Percentiles rank a stretch among this genome's conserved stretches.
phyloP scores from a whole-genome alignment of 441 rosid species.

The Populus tomentosa region DNA sequence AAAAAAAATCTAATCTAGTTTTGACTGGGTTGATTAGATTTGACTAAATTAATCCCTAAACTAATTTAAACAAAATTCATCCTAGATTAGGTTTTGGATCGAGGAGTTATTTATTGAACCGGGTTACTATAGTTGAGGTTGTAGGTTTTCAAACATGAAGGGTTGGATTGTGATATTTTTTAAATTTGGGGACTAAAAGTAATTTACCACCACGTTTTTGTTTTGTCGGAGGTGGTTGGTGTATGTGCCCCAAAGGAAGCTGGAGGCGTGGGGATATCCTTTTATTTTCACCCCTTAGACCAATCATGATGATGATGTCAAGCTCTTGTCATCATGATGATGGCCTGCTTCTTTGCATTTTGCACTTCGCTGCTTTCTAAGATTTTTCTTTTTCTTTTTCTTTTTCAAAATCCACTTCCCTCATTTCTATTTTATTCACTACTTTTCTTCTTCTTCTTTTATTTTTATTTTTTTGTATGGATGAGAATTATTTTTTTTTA shows the following conservation, averaged over 20 bases:
- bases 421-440: not conserved
- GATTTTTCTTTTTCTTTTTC: not conserved
- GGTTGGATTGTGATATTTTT: not conserved
- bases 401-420: not conserved
- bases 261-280: slow-evolving; percentile 14
- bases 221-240: not conserved
- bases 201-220: not conserved
- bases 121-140: not conserved
- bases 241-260: not conserved
- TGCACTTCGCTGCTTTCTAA: not conserved
- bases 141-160: too few relatives aligned
- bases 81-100: too few relatives aligned
- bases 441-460: too few relatives aligned
- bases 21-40: too few relatives aligned
- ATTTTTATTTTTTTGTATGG: not conserved
- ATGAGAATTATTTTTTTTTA: not conserved
- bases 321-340: slow-evolving; percentile 39
- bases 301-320: slow-evolving; percentile 44
- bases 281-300: slow-evolving; percentile 11
- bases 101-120: too few relatives aligned
- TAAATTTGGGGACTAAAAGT: not conserved
- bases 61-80: too few relatives aligned
- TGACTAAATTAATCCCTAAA: too few relatives aligned
- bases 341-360: not conserved
- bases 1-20: too few relatives aligned